These are phyloP conservation scores for Aureobasidium subglaciale DNA, from an alignment of 2,329 filamentous ascomycete genomes.

Conservation along the genomic window DNA sequence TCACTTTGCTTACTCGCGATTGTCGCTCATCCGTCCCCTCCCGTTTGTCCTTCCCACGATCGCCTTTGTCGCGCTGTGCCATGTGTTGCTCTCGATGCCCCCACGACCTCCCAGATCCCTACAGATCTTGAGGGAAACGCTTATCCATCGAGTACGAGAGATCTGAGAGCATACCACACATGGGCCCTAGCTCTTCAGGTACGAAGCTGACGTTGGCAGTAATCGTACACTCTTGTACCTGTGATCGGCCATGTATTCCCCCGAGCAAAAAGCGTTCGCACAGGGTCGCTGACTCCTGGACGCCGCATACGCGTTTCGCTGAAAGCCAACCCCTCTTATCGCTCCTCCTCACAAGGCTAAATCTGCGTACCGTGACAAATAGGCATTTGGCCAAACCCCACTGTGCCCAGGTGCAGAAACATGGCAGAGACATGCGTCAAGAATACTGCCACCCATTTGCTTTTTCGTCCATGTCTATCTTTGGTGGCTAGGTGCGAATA, in stretches of 20 bases:
- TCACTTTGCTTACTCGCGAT: conserved; percentile 7
- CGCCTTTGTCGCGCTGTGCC: neutral
- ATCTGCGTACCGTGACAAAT: conserved; percentile 1
- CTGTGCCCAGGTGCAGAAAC: too few species aligned
- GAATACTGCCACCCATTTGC: neutral
- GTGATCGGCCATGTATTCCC: too few species aligned
- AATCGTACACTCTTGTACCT: neutral
- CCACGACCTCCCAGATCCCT: neutral
- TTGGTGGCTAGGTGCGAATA: too few species aligned
- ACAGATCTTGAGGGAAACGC: neutral
- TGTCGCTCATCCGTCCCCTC: neutral
- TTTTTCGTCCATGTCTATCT: neutral
- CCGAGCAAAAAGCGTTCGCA: neutral
- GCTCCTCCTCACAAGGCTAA: conserved; percentile 1
- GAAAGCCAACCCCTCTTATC: neutral
- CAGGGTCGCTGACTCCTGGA: neutral
- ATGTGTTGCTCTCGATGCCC: neutral
- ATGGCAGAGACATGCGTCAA: neutral
- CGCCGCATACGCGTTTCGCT: neutral
- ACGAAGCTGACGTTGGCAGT: neutral
- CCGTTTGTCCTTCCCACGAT: neutral
- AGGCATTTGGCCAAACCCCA: neutral
- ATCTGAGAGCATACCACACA: neutral
- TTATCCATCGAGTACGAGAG: neutral
- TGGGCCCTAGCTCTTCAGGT: neutral